Evolutionary conservation across 2,329 filamentous ascomycete species (phyloP).

Genomic region (Verticillium nonalfalfae): DNA sequence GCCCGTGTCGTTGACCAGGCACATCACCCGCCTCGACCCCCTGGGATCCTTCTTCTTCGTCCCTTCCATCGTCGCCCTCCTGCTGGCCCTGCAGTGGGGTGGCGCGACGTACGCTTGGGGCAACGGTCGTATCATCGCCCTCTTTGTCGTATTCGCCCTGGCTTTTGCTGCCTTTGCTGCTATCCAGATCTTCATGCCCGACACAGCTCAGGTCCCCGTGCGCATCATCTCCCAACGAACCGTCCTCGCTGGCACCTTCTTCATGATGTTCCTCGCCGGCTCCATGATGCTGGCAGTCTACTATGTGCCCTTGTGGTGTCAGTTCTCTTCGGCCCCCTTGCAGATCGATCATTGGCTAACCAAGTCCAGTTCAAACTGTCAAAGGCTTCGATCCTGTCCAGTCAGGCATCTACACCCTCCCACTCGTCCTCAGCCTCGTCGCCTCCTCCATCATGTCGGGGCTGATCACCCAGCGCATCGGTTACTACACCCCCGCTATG

Average conservation of each 20-base stretch:
- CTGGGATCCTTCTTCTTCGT: conserved; percentile 24
- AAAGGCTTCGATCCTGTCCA: conserved; percentile 29
- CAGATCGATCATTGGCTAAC: neutral
- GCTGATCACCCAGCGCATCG: conserved; percentile 25
- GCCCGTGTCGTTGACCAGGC: neutral
- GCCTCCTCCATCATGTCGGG: conserved; percentile 26
- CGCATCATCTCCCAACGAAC: conserved; percentile 32
- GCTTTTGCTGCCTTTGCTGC: conserved; percentile 21
- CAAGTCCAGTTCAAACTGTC: conserved; percentile 29
- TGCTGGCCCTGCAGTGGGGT: conserved; percentile 58
- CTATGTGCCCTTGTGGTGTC: conserved; percentile 40
- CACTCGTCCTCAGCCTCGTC: conserved; percentile 29
- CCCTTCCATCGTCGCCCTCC: conserved; percentile 34
- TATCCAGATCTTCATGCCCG: conserved; percentile 29
- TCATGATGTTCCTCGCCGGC: conserved; percentile 30
- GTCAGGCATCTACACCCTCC: conserved; percentile 33
- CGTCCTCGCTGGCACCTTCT: conserved; percentile 26
- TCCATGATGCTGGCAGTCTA: conserved; percentile 24
- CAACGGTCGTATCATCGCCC: conserved; percentile 43
- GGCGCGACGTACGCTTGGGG: conserved; percentile 47
- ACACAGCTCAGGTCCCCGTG: conserved; percentile 35
- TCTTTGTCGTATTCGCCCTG: conserved; percentile 34
- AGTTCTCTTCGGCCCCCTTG: conserved; percentile 15
- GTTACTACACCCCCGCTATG: conserved; percentile 40
- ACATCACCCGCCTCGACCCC: conserved; percentile 10